phyloP scores from a whole-genome alignment of 192 early-diverging fungal species.

The Coemansia guatemalensis region DNA sequence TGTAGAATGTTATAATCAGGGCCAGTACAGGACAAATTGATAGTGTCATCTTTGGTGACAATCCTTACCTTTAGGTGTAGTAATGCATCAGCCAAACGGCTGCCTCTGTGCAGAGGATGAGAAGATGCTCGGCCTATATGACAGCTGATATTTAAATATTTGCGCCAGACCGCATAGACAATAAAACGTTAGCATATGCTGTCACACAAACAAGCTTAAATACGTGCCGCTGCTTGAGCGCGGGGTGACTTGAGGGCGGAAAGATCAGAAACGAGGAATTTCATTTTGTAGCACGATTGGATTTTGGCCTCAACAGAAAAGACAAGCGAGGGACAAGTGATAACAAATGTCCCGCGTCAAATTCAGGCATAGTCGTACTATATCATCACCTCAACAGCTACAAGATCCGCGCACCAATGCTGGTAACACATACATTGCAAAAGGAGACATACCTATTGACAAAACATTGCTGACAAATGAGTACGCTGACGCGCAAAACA shows the following conservation, averaged over 20 bases:
- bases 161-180: no score
- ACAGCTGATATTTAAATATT: no score
- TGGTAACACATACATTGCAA: not conserved
- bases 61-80: no score
- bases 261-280: constrained; percentile 57
- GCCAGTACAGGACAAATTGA: constrained; percentile 10
- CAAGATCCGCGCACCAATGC: not conserved
- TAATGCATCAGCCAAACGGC: no score
- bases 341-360: constrained; percentile 52
- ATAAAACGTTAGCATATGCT: no score
- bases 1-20: constrained; percentile 41
- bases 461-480: not conserved
- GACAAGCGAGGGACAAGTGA: constrained; percentile 54
- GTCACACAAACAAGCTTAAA: no score
- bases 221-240: no score
- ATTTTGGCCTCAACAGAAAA: constrained; percentile 45
- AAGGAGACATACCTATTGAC: not conserved
- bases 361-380: constrained; percentile 48
- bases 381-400: constrained; percentile 48
- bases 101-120: no score
- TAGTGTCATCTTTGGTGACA: no score
- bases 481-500: not conserved
- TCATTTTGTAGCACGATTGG: constrained; percentile 42
- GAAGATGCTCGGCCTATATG: no score
- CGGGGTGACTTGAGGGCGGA: not conserved